Conservation (phyloP, 371 early-diverging fungal species). For the Umbelopsis sp. region DNA sequence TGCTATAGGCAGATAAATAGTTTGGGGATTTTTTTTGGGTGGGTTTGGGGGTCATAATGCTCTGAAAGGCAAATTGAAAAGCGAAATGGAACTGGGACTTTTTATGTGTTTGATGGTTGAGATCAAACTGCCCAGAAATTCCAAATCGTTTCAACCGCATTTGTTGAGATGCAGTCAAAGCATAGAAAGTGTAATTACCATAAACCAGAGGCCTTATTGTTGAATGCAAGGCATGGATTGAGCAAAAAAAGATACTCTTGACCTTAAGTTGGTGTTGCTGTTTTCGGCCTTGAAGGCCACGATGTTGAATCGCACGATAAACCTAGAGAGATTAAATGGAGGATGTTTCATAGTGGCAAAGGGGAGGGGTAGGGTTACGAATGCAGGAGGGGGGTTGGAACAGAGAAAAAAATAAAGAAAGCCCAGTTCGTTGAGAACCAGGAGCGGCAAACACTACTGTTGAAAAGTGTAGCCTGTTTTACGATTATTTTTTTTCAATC, state of each 20-base stretch:
- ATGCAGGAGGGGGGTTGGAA: slow-evolving; percentile 3
- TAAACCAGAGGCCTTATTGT: background rate
- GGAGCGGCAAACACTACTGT: slow-evolving; percentile 18
- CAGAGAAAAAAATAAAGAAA: slow-evolving; percentile 1
- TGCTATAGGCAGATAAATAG: background rate
- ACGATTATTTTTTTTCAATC: background rate
- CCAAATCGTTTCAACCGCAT: slow-evolving; percentile 17
- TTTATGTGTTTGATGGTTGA: slow-evolving; percentile 18
- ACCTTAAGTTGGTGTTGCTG: background rate
- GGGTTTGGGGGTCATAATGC: too few species aligned
- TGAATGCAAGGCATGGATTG: slow-evolving; percentile 2
- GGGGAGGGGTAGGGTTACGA: background rate
- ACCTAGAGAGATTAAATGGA: slow-evolving; percentile 6
- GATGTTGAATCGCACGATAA: slow-evolving; percentile 18
- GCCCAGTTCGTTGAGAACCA: slow-evolving; percentile 15
- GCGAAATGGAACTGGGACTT: slow-evolving; percentile 16
- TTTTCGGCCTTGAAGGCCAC: slow-evolving; percentile 1
- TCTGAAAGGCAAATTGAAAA: background rate
- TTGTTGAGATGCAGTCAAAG: slow-evolving; percentile 19
- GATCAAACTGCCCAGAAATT: slow-evolving; percentile 16
- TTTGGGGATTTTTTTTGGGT: too few species aligned
- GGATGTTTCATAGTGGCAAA: slow-evolving; percentile 19
- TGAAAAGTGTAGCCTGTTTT: slow-evolving; percentile 15
- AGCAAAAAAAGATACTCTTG: background rate
- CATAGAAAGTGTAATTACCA: background rate